Conservation (phyloP, 192 early-diverging fungal species). For the Spizellomyces sp. region DNA sequence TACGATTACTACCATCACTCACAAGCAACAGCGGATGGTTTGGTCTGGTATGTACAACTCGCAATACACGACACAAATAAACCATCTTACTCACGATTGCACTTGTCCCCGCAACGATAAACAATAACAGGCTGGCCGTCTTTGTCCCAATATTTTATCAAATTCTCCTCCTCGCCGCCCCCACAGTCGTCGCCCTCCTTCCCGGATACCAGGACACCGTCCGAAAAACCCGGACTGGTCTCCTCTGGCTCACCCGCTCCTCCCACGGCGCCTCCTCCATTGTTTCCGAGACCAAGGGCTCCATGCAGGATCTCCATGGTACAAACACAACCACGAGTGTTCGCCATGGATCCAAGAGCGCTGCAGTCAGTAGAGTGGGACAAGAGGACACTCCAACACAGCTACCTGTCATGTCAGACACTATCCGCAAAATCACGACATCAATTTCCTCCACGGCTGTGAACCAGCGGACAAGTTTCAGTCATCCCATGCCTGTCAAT, state of each 20-base stretch:
- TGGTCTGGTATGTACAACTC: background rate
- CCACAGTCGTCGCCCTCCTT: background rate
- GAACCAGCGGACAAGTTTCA: background rate
- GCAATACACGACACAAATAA: background rate
- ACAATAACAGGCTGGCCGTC: background rate
- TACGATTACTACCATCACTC: background rate
- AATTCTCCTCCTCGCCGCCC: background rate
- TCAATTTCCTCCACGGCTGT: background rate
- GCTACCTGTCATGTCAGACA: background rate
- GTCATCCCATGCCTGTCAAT: background rate
- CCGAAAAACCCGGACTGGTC: background rate
- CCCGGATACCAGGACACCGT: background rate
- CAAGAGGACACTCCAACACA: too few species aligned
- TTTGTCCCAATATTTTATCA: background rate
- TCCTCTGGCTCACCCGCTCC: background rate
- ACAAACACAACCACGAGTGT: background rate
- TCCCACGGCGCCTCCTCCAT: too few species aligned
- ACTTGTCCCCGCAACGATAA: background rate
- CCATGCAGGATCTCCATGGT: background rate
- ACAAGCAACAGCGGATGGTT: background rate
- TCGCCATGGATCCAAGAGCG: background rate
- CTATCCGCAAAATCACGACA: background rate
- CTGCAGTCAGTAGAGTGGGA: too few species aligned
- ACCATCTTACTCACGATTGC: background rate
- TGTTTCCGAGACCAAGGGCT: background rate